Percentiles rank a stretch among this genome's conserved stretches.
Evolutionary conservation across 2,329 filamentous ascomycete species (phyloP).

Genomic region (Alternaria hordeiaustralica): DNA sequence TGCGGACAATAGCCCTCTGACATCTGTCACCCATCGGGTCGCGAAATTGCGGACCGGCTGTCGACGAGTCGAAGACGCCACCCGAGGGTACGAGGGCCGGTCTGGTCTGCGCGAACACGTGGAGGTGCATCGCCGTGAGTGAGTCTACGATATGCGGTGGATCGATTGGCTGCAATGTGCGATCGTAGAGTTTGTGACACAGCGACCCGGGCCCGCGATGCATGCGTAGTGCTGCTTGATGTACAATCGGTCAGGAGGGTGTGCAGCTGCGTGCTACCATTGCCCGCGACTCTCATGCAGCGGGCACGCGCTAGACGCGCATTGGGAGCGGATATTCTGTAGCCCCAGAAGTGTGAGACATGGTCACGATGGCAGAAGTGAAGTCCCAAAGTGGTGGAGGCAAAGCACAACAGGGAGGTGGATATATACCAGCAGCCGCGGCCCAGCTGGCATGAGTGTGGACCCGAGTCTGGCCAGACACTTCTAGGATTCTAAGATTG

Average conservation of each 20-base stretch:
- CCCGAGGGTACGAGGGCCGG: constrained; percentile 5
- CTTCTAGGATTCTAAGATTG: constrained; percentile 1
- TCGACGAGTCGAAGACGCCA: constrained; percentile 8
- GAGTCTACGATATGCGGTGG: neutral
- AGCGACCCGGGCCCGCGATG: constrained; percentile 29
- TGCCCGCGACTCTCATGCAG: constrained; percentile 9
- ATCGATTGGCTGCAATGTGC: constrained; percentile 21
- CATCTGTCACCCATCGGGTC: constrained; percentile 3
- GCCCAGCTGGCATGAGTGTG: neutral
- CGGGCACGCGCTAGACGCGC: constrained; percentile 15
- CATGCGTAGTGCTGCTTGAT: constrained; percentile 20
- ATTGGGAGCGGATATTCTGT: neutral
- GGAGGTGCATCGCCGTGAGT: constrained; percentile 12
- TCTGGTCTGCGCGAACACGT: constrained; percentile 15
- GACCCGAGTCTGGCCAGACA: neutral
- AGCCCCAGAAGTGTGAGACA: neutral
- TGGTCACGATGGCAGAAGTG: constrained; percentile 13
- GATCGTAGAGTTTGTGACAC: constrained; percentile 20
- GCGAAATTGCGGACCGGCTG: constrained; percentile 19
- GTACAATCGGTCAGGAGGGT: constrained; percentile 19
- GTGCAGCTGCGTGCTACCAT: constrained; percentile 21
- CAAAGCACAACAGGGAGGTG: neutral
- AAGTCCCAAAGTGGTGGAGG: constrained; percentile 1
- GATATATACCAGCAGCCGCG: neutral
- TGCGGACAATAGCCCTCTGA: constrained; percentile 3